Percentiles rank a stretch among this genome's conserved stretches.
phyloP scores from a whole-genome alignment of 495 filamentous ascomycete species.

The Bacidia rubella region DNA sequence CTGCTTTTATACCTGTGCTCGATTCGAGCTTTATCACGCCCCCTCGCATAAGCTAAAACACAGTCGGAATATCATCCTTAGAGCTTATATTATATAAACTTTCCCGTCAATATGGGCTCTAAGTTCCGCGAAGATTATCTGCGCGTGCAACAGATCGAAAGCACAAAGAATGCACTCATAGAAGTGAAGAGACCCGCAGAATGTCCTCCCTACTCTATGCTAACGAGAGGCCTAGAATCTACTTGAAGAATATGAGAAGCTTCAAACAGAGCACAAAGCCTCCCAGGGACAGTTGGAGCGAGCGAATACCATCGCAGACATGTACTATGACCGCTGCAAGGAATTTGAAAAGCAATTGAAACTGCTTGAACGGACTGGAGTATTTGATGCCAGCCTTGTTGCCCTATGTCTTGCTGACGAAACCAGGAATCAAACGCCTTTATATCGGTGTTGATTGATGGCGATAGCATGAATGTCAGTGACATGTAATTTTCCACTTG shows the following conservation, averaged over 20 bases:
- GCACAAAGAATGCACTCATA: neutral
- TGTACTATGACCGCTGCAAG: neutral
- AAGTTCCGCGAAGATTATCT: neutral
- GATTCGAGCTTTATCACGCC: too few species aligned
- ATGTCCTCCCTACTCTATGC: neutral
- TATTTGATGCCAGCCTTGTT: neutral
- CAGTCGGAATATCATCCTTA: too few species aligned
- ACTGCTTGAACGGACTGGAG: neutral
- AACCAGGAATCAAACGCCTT: conserved; percentile 9
- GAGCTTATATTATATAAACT: too few species aligned
- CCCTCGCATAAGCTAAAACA: too few species aligned
- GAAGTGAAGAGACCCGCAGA: neutral
- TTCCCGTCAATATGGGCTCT: neutral
- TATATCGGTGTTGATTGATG: conserved; percentile 23
- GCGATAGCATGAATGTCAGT: conserved; percentile 24
- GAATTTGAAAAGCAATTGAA: neutral
- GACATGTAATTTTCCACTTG: neutral
- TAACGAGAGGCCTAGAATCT: neutral
- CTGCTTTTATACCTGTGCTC: too few species aligned
- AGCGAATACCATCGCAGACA: neutral
- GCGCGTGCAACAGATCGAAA: neutral
- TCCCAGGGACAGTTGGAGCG: neutral
- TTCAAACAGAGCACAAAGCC: neutral
- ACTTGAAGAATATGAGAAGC: neutral
- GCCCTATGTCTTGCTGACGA: neutral